Evolutionary conservation across 75 land plant species (phyloP).

Genomic region (Ceratopteris richardii): DNA sequence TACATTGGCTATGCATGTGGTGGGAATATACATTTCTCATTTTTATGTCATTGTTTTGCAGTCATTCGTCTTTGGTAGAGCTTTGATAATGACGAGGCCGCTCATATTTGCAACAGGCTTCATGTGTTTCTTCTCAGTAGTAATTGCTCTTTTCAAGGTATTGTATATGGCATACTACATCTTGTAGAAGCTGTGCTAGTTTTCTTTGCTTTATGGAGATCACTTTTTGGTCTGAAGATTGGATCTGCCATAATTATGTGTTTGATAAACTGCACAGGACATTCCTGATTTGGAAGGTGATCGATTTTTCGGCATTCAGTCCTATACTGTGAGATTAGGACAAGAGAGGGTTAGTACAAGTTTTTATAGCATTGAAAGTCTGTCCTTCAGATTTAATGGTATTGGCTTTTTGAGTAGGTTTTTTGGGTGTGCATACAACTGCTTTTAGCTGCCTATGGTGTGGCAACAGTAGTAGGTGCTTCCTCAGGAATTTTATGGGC

Average conservation of each 20-base stretch:
- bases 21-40: too few species aligned
- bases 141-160: constrained; percentile 98
- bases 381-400: neutral
- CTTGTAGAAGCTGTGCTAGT: too few species aligned
- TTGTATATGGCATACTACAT: constrained; percentile 5
- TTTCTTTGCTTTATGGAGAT: too few species aligned
- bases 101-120: constrained; percentile 89
- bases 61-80: constrained; percentile 64
- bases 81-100: constrained; percentile 58
- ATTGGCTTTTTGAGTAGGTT: constrained; percentile 35
- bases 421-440: constrained; percentile 87
- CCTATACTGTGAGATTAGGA: constrained; percentile 84
- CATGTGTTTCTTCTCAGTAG: constrained; percentile 99
- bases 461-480: constrained; percentile 55
- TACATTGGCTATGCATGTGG: too few species aligned
- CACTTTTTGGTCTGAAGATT: too few species aligned
- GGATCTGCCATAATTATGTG: neutral
- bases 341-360: constrained; percentile 54
- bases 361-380: neutral
- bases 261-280: constrained; percentile 47
- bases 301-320: constrained; percentile 72
- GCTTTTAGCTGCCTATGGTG: constrained; percentile 76
- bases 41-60: too few species aligned
- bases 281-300: constrained; percentile 99
- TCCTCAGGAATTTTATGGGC: constrained; percentile 57